Percentiles rank a stretch among this genome's conserved stretches.
Evolutionary conservation across 306 rosid species (phyloP).

Genomic region (Cucurbita maxima): DNA sequence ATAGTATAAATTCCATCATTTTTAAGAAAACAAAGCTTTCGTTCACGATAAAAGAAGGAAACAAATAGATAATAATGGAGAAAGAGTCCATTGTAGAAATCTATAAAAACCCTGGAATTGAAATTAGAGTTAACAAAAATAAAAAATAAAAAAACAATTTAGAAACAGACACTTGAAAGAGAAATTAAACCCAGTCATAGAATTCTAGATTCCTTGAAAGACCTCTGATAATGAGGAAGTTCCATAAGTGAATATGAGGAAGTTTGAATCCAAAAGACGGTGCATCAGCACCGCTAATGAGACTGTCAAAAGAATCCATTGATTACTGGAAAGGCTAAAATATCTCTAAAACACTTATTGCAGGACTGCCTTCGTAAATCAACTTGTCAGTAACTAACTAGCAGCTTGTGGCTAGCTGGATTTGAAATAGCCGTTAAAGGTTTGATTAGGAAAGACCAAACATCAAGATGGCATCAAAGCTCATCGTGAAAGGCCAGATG

Average conservation of each 20-base stretch:
- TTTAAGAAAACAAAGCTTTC: not conserved
- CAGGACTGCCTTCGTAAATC: not conserved
- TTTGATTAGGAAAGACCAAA: not conserved
- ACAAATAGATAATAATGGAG: not conserved
- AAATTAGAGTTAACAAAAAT: not conserved
- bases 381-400: not conserved
- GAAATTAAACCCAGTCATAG: not conserved
- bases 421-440: not conserved
- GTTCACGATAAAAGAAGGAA: not conserved
- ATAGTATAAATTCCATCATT: not conserved
- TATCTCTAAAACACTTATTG: not conserved
- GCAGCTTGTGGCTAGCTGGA: not conserved
- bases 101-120: not conserved
- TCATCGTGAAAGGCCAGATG: not conserved
- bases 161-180: not conserved
- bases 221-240: too few relatives aligned
- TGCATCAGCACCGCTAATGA: not conserved
- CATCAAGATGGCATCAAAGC: not conserved
- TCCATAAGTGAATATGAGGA: too few relatives aligned
- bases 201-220: not conserved
- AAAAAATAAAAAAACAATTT: not conserved
- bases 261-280: too few relatives aligned
- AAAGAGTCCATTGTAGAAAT: not conserved
- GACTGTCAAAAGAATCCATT: not conserved
- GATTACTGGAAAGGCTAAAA: not conserved